Conservation (phyloP, 129 eudicot species). For the Centella asiatica region DNA sequence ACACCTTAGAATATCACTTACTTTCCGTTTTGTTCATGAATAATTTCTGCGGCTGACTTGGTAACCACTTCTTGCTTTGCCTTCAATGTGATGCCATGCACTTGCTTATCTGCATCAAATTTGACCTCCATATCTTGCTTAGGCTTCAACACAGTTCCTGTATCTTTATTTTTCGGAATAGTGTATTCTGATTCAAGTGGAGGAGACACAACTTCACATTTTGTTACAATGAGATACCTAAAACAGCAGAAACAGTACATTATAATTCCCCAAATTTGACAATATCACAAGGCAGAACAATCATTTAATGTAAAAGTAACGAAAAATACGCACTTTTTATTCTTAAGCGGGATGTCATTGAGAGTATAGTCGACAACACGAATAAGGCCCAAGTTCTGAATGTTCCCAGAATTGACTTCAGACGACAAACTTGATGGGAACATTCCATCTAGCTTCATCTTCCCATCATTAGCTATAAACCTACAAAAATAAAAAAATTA, state of each 20-base stretch:
- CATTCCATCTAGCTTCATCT: constrained; percentile 64
- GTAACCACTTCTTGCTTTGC: constrained; percentile 58
- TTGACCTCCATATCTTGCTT: constrained; percentile 30
- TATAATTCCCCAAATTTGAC: neutral
- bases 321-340: constrained; percentile 47
- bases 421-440: constrained; percentile 60
- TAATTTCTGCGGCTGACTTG: constrained; percentile 92
- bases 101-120: constrained; percentile 11
- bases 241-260: constrained; percentile 4
- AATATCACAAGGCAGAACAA: neutral
- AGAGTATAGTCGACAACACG: constrained; percentile 69
- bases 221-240: constrained; percentile 73
- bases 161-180: constrained; percentile 34
- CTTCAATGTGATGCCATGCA: constrained; percentile 39
- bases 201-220: constrained; percentile 76
- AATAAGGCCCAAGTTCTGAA: constrained; percentile 82
- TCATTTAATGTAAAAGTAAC: neutral
- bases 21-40: constrained; percentile 80
- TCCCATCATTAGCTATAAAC: constrained; percentile 82
- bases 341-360: constrained; percentile 80
- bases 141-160: constrained; percentile 30
- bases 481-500: constrained; percentile 21
- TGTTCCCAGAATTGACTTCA: constrained; percentile 61
- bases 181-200: constrained; percentile 60
- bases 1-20: constrained; percentile 22